phyloP scores from a whole-genome alignment of 345 rosid genomes.

The Citrus glauca region DNA sequence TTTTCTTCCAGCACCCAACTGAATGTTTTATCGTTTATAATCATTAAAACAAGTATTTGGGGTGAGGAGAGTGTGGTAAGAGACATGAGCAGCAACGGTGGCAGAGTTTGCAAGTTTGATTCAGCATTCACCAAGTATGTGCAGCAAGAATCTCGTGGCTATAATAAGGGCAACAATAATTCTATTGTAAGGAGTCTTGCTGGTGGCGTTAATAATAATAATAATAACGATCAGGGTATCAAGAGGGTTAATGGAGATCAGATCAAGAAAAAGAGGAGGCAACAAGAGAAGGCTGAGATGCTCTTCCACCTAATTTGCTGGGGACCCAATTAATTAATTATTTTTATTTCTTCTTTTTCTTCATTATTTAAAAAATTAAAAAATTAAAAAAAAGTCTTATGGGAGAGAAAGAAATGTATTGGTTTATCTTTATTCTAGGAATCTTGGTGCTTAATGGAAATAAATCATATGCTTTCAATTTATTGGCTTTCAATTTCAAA shows the following conservation, averaged over 20 bases:
- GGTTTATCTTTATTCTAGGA: neutral
- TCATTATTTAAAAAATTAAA: too few relatives aligned
- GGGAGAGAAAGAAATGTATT: neutral
- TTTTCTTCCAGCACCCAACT: neutral
- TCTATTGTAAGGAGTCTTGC: neutral
- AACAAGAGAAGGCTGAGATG: constrained; percentile 18
- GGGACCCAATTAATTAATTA: constrained; percentile 24
- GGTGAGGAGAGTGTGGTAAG: neutral
- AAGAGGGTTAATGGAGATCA: neutral
- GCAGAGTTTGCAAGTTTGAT: constrained; percentile 9
- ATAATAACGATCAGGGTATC: neutral
- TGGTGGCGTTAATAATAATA: neutral
- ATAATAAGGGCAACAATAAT: neutral
- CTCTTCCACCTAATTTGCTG: constrained; percentile 31
- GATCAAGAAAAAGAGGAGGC: constrained; percentile 5
- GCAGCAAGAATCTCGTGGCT: neutral
- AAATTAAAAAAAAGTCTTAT: too few relatives aligned
- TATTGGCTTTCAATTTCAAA: too few relatives aligned
- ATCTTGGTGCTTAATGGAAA: neutral
- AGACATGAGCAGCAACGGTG: constrained; percentile 13
- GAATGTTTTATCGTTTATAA: too few relatives aligned
- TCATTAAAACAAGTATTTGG: neutral
- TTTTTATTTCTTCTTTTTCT: neutral
- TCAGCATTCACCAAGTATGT: constrained; percentile 6
- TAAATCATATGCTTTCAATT: neutral